A percentile compares a stretch with the other conserved stretches of the same genome.
Conservation (phyloP, 2,329 filamentous ascomycete genomes). For the Aurifilum marmelostoma region DNA sequence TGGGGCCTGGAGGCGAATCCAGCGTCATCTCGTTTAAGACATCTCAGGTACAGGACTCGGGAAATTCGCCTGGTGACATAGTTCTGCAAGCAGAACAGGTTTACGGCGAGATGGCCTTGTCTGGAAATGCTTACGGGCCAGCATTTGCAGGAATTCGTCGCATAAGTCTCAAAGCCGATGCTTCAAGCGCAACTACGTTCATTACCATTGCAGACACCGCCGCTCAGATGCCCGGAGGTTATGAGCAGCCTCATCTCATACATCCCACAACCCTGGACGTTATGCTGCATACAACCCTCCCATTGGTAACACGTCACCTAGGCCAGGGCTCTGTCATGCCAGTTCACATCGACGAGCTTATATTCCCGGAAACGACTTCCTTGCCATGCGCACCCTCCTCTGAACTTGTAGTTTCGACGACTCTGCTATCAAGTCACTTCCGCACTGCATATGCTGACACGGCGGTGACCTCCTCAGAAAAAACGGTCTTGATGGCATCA, state of each 20-base stretch:
- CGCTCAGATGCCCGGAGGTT: not conserved
- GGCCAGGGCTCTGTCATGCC: conserved; percentile 10
- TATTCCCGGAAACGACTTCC: not conserved
- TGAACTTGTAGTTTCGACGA: not conserved
- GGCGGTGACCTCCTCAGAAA: not conserved
- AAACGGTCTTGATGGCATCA: not conserved
- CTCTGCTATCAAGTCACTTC: not conserved
- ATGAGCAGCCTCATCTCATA: conserved; percentile 10
- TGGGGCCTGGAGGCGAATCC: not conserved
- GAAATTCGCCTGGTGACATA: not conserved
- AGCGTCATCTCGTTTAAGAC: no score
- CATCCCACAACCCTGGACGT: conserved; percentile 14
- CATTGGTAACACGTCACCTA: not conserved
- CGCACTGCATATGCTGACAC: conserved; percentile 4
- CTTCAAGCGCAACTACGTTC: not conserved
- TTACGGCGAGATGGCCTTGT: not conserved
- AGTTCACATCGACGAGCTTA: conserved; percentile 9
- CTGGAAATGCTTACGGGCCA: conserved; percentile 8
- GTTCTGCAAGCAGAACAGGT: not conserved
- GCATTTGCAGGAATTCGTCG: not conserved
- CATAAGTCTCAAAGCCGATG: not conserved
- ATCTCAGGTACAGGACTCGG: no score
- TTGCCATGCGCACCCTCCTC: not conserved
- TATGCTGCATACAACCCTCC: conserved; percentile 2
- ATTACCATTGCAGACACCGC: not conserved